phyloP scores from a whole-genome alignment of 306 rosid genomes.

The Pyrus pyrifolia region DNA sequence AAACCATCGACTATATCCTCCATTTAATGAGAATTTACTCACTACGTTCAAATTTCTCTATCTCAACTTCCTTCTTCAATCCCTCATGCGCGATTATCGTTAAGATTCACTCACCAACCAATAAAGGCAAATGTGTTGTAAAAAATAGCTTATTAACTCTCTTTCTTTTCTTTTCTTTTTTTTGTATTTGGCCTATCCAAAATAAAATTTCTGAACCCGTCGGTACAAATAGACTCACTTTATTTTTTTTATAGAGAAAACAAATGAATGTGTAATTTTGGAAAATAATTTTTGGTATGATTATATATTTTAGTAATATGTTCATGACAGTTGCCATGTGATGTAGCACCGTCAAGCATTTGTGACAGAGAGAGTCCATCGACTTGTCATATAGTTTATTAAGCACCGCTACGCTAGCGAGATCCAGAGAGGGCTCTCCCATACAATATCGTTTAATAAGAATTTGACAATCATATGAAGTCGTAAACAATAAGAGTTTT shows the following conservation, averaged over 20 bases:
- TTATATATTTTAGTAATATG: background rate
- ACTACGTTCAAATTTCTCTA: too few species aligned
- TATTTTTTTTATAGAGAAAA: background rate
- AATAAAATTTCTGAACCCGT: too few species aligned
- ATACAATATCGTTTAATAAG: background rate
- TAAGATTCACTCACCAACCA: too few species aligned
- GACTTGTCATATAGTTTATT: background rate
- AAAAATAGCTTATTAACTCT: too few species aligned
- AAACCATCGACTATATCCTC: too few species aligned
- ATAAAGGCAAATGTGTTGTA: too few species aligned
- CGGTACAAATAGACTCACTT: background rate
- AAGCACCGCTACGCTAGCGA: conserved; percentile 9
- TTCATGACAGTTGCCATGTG: conserved; percentile 8
- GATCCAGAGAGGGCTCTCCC: background rate
- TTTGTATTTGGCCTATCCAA: too few species aligned
- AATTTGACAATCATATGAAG: background rate
- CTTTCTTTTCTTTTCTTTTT: too few species aligned
- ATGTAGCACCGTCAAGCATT: conserved; percentile 2
- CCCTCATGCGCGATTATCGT: fast-evolving
- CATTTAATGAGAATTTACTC: too few species aligned
- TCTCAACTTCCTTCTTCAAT: too few species aligned
- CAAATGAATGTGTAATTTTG: background rate
- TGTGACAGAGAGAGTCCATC: background rate
- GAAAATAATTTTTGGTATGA: background rate
- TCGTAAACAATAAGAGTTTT: background rate